Evolutionary conservation across 2,329 filamentous ascomycete species (phyloP), one percentile per base, ranked within the genome.

Genomic region (Sphaerulina vaccinii): DNA sequence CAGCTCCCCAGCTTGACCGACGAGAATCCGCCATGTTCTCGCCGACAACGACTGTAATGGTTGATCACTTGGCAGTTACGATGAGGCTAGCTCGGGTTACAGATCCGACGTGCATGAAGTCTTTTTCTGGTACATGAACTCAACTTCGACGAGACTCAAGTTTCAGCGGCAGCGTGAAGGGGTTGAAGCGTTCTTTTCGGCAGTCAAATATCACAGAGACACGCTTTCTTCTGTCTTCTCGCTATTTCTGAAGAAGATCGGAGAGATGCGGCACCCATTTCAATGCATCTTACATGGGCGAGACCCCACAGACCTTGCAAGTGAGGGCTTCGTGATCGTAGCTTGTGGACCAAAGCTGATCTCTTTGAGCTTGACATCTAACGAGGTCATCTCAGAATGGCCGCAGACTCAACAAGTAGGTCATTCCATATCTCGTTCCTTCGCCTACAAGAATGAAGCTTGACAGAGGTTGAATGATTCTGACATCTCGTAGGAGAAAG

Each of bases 321-420:
- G 51, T 45, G 56, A 64, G 11, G 69, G 78, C 59, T 70, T 87
- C 16, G 70, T 96, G 15, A 78, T 95, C 61, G 87, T 86, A 32
- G 87, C 88, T 21, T 84, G 84, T 55, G 89, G 88, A 11, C 80
- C 85, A 41, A 81, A 79, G 61, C 81, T 96, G 48, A 80, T 88
- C 64, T 81, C 83, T 2, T 86, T 89, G 67, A 77, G 76, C 63
- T 71, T 84, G 5, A 64, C 73, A n/a, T 75, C 81, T 55, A 81
- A 84, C 24, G 70, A 73, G 41, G 73, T 82, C 45, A 68, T 88
- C 15, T 83, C 80, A 37, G 74, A 77, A 64, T 90, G 87, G 87
- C 73, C 76, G 54, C 69, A 54, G 48, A 58, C 44, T 15, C 36
- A 50, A 33, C 24, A 35, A 27, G 51, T 54, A 50, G 35, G 42